phyloP scores from a whole-genome alignment of 2,329 filamentous ascomycete species.

The Stagonosporopsis tanaceti region DNA sequence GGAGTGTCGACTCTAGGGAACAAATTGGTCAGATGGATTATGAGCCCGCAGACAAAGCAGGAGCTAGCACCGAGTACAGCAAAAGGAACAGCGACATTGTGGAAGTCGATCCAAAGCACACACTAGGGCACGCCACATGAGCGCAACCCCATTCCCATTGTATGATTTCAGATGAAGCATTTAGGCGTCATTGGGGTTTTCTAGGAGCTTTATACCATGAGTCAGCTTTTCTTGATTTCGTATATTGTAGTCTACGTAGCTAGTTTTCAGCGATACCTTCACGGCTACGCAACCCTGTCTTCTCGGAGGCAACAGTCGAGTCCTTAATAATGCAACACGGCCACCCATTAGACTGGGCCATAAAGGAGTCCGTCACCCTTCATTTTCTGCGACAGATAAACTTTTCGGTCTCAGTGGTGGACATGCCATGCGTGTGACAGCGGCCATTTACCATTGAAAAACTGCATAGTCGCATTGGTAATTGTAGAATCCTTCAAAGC shows the following conservation, averaged over 20 bases:
- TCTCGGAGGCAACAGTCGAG: too few species aligned
- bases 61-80: slow-evolving; percentile 27
- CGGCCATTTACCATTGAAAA: too few species aligned
- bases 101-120: slow-evolving; percentile 25
- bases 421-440: too few species aligned
- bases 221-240: neutral
- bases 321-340: too few species aligned
- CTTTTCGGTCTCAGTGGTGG: too few species aligned
- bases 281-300: too few species aligned
- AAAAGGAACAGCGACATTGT: slow-evolving; percentile 15
- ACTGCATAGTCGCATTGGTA: too few species aligned
- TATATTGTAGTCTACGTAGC: neutral
- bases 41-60: neutral
- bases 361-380: too few species aligned
- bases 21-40: slow-evolving; percentile 11
- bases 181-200: neutral
- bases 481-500: too few species aligned
- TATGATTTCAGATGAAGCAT: neutral
- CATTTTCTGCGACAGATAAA: too few species aligned
- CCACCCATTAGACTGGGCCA: too few species aligned
- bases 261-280: neutral
- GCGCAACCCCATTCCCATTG: neutral
- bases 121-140: slow-evolving; percentile 14
- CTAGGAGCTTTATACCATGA: slow-evolving; percentile 7
- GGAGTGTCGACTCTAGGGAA: slow-evolving; percentile 28